phyloP scores from a whole-genome alignment of 345 rosid genomes.

The Populus davidiana region DNA sequence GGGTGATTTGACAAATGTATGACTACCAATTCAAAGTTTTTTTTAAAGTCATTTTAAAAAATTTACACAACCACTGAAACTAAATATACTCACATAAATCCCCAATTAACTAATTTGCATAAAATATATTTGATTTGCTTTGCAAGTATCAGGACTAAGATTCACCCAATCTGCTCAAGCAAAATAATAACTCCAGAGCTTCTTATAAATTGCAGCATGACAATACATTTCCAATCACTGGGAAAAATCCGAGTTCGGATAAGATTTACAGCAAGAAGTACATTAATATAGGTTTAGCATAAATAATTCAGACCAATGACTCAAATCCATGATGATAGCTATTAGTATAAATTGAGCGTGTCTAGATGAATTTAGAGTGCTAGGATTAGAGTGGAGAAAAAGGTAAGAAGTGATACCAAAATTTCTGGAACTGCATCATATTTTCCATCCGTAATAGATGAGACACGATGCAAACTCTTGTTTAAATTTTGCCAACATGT shows the following conservation, averaged over 20 bases:
- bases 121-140: too few relatives aligned
- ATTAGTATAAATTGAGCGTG: background rate
- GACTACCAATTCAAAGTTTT: too few relatives aligned
- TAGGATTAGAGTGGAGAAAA: background rate
- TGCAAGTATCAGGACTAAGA: too few relatives aligned
- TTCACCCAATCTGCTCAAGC: too few relatives aligned
- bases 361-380: background rate
- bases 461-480: slow-evolving; percentile 71
- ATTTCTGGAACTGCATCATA: slow-evolving; percentile 77
- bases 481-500: slow-evolving; percentile 68
- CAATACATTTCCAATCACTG: background rate
- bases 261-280: background rate
- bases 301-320: background rate
- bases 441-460: slow-evolving; percentile 90
- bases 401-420: slow-evolving; percentile 38
- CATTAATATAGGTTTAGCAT: background rate
- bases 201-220: too few relatives aligned
- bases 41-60: too few relatives aligned
- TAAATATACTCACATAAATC: too few relatives aligned
- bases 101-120: too few relatives aligned
- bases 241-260: background rate
- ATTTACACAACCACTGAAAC: too few relatives aligned
- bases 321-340: too few relatives aligned
- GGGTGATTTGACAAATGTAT: too few relatives aligned
- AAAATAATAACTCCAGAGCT: too few relatives aligned